These are phyloP conservation scores for Calonectria multiphialidica DNA, from an alignment of 2,329 filamentous ascomycete genomes.

Conservation along the genomic window DNA sequence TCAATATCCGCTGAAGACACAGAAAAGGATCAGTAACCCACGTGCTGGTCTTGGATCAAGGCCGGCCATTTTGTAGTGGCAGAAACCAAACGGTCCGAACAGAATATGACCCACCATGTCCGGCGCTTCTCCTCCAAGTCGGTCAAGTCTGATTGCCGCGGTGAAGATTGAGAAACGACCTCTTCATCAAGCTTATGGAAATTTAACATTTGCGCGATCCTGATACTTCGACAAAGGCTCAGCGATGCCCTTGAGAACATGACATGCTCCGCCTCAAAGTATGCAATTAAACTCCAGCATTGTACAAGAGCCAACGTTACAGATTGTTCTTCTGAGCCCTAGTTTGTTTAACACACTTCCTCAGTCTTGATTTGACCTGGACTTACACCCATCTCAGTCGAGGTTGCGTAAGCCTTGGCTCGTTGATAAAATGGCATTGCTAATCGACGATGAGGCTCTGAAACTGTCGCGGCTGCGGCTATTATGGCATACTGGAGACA, in stretches of 20 bases:
- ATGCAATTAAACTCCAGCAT: conserved; percentile 77
- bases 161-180: not conserved
- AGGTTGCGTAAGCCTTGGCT: conserved; percentile 31
- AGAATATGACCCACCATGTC: conserved; percentile 86
- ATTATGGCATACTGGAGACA: conserved; percentile 38
- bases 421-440: conserved; percentile 32
- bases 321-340: conserved; percentile 38
- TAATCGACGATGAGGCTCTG: conserved; percentile 20
- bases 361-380: rapidly evolving
- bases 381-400: conserved; percentile 35
- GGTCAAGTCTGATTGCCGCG: conserved; percentile 79
- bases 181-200: conserved; percentile 78
- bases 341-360: not conserved
- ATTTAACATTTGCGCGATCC: conserved; percentile 83
- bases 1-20: not conserved
- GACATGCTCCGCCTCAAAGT: conserved; percentile 84
- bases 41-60: conserved; percentile 78
- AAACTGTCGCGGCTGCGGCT: conserved; percentile 28
- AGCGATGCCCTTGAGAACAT: conserved; percentile 86
- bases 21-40: conserved; percentile 25
- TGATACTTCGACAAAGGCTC: conserved; percentile 76
- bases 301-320: conserved; percentile 78
- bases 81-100: conserved; percentile 82
- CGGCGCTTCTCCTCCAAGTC: conserved; percentile 80
- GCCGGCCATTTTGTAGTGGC: conserved; percentile 91